Evolutionary conservation across 2,329 filamentous ascomycete genomes (phyloP), one percentile per base, ranked within the genome.

Genomic region (Corniculantispora saksenae): DNA sequence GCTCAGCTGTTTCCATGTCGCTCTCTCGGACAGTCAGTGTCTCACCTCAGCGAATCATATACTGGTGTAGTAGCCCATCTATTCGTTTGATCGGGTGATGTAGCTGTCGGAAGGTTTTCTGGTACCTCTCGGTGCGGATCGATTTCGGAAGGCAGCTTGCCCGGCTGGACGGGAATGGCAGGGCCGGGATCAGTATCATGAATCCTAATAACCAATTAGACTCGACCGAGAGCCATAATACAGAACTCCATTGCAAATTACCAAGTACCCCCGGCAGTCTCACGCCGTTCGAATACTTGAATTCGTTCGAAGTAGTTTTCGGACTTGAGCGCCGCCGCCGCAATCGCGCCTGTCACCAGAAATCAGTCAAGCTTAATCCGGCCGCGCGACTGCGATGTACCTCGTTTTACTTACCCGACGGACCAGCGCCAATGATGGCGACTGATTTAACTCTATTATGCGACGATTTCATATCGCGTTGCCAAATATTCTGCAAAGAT

Each of bases 31-130:
- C 5, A 6, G 10, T 32, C 3, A 15, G 12, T 7, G 23, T 67
- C 80, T 74, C 68, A 84, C 83, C 83, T 86, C 32, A 86, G 71
- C 15, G 78, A 79, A 3, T 79, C 74, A 65, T 86, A 86, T 3
- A 86, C 80, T 0, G 84, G 83, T 1, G 83, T 86, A 62, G 80
- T 71, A 1, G 74, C 68, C 59, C 77, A 86, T 51, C 83, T 73
- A 51, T 84, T 77, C 64, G 82, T 82, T 12, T 71, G 63, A 43
- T 72, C 77, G n/a, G 82, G 82, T 6, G 76, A 63, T 0, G 76
- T 77, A 6, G 74, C 73, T 19, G 67, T 68, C 0, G 83, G 83
- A 0, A 85, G 72, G n/a, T 68, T 69, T 1, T 69, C 56, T 0
- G 84, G 83, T 8, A 83, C 76, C 0, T 71, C 58, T n/a, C 86